Evolutionary conservation across 495 filamentous ascomycete genomes (phyloP).

Genomic region (Thozetella sp.): DNA sequence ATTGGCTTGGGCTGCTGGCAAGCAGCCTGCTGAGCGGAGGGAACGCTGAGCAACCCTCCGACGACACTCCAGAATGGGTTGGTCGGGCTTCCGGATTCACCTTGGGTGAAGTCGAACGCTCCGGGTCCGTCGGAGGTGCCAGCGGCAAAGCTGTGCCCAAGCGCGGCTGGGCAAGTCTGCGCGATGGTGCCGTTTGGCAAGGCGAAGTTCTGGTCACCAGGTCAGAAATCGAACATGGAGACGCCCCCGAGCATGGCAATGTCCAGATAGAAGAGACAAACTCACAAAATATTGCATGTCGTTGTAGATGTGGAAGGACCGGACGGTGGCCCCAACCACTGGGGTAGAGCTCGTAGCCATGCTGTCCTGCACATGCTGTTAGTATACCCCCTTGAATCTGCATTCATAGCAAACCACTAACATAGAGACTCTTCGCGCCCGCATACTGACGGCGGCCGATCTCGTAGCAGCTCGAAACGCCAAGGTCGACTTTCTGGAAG

Average conservation of each 20-base stretch:
- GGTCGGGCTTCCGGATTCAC: slow-evolving; percentile 63
- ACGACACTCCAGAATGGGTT: slow-evolving; percentile 85
- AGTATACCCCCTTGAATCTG: neutral
- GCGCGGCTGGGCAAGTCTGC: slow-evolving; percentile 83
- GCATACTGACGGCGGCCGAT: slow-evolving; percentile 74
- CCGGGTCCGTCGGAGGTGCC: slow-evolving; percentile 95
- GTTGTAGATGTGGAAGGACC: slow-evolving; percentile 74
- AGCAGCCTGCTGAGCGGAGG: slow-evolving; percentile 67
- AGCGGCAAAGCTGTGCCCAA: slow-evolving; percentile 93
- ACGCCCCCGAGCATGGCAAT: too few species aligned
- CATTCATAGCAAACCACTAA: neutral
- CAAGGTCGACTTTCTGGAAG: slow-evolving; percentile 70
- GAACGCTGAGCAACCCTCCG: slow-evolving; percentile 69
- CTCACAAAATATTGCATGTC: slow-evolving; percentile 49
- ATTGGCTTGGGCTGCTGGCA: slow-evolving; percentile 90
- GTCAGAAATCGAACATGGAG: neutral
- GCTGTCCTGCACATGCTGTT: slow-evolving; percentile 50
- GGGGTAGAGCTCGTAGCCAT: slow-evolving; percentile 47
- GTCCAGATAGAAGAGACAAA: slow-evolving; percentile 49
- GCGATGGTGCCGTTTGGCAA: slow-evolving; percentile 74
- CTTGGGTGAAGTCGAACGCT: slow-evolving; percentile 93
- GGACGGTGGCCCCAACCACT: slow-evolving; percentile 63
- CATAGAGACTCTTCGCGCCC: slow-evolving; percentile 21
- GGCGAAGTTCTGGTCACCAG: slow-evolving; percentile 46
- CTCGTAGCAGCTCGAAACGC: slow-evolving; percentile 79